Evolutionary conservation across 139 green algal genomes (phyloP), one percentile per base, ranked within the genome.

Genomic region (Tetratostichococcus sp.): DNA sequence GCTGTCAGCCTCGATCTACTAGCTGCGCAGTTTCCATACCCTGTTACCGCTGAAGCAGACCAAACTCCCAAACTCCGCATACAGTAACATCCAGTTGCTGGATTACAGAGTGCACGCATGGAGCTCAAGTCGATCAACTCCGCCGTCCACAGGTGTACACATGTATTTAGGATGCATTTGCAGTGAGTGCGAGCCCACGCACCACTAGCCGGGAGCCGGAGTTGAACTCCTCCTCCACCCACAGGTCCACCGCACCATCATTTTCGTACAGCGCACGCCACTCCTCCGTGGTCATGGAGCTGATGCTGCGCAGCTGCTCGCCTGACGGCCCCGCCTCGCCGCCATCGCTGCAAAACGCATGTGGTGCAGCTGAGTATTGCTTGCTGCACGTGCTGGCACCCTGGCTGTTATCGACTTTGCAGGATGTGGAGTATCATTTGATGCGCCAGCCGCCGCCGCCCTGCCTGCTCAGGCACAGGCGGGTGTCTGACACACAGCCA

Each of bases 171-270:
- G n/a, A n/a, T n/a, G n/a, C n/a, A n/a, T n/a, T n/a, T n/a, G n/a
- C 4, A 35, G 43, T 65, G 57, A 11, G 21, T 19, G 0, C 3
- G n/a, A 25, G 26, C 21, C 14, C 26, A 71, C 86, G 74, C 70
- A 96, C 91, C 73, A 93, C 67, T 0, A 97, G 77, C 26, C 92
- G 83, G 8, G 91, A 96, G 0, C 89, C 94, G 32, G 92, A 83
- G 72, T 97, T 98, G 84, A 96, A 98, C 75, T 98, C 91, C n/a
- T 98, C 94, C 77, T 97, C 86, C 22, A 97, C 71, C 84, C 88
- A 98, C 35, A 98, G 77, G 84, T 97, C 90, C 4, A 97, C 93
- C 8, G 69, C 83, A 16, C 93, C 94, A 34, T 94, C 89, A 50
- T 78, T 79, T 71, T 97, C 94, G 73, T 94, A 97, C 42, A 77